Conservation (phyloP, 1,284 basidiomycete genomes). For the Cryptococcus sp. region DNA sequence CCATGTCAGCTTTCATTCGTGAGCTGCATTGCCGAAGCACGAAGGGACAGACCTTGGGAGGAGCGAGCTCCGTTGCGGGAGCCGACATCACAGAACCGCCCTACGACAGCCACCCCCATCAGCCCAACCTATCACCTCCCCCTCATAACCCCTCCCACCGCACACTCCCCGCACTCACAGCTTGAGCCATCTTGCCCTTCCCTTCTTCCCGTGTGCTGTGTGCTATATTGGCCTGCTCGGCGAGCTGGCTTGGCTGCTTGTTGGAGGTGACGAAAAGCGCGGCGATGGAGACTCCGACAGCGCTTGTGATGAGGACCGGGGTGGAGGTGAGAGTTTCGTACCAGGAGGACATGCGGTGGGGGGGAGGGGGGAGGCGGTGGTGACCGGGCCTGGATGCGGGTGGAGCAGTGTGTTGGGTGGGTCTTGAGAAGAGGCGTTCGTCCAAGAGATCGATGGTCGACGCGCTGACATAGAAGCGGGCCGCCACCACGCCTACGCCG, state of each 20-base stretch:
- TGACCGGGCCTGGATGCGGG: neutral
- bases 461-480: neutral
- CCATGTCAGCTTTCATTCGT: neutral
- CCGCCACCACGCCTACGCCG: too few relatives aligned
- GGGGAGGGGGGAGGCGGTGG: neutral
- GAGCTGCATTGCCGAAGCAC: neutral
- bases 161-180: constrained; percentile 15
- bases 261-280: constrained; percentile 16
- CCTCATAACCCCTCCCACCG: neutral
- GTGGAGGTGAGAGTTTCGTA: constrained; percentile 39
- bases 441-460: constrained; percentile 1
- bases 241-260: neutral
- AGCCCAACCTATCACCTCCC: neutral
- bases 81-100: constrained; percentile 48
- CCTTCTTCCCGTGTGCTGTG: constrained; percentile 14
- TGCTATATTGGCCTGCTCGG: constrained; percentile 19
- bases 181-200: constrained; percentile 28
- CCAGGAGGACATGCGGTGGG: constrained; percentile 20
- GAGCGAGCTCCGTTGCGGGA: constrained; percentile 39
- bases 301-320: constrained; percentile 33
- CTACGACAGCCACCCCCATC: constrained; percentile 9
- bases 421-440: too few relatives aligned
- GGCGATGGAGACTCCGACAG: constrained; percentile 30
- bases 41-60: constrained; percentile 41
- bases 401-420: neutral